Conservation (phyloP, 306 rosid species). For the Nissolia schottii region DNA sequence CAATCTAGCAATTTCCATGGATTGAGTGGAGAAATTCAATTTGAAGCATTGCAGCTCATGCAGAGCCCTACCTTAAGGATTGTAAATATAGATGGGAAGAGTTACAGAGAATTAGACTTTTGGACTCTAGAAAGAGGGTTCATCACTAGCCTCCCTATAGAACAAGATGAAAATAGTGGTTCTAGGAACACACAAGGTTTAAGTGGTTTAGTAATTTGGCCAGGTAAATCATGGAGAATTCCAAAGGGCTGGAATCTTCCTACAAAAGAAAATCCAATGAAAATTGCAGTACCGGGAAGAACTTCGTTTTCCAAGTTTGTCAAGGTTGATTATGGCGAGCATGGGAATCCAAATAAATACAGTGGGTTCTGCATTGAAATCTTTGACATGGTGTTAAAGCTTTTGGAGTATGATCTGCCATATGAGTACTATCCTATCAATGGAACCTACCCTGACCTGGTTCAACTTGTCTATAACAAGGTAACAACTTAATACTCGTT, state of each 20-base stretch:
- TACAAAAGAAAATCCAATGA: constrained; percentile 37
- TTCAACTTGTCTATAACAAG: constrained; percentile 51
- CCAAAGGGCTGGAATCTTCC: constrained; percentile 76
- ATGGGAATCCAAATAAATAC: constrained; percentile 2
- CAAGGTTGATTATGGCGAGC: constrained; percentile 31
- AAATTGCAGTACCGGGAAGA: constrained; percentile 63
- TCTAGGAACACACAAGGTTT: constrained; percentile 18
- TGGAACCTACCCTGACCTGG: constrained; percentile 40
- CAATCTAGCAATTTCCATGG: constrained; percentile 40
- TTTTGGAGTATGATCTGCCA: constrained; percentile 46
- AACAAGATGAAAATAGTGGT: background rate
- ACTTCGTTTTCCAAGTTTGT: constrained; percentile 57
- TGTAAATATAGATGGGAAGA: constrained; percentile 44
- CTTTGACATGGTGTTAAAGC: constrained; percentile 19
- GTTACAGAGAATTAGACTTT: constrained; percentile 45
- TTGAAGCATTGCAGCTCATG: constrained; percentile 35
- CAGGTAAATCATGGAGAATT: constrained; percentile 35
- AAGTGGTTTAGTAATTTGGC: constrained; percentile 52
- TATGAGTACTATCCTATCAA: constrained; percentile 28
- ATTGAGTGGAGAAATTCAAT: constrained; percentile 54
- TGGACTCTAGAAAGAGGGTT: constrained; percentile 49
- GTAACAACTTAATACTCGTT: constrained; percentile 19
- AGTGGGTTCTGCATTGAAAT: constrained; percentile 58
- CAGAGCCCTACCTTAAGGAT: constrained; percentile 37
- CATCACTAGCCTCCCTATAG: background rate